Percentiles rank a stretch among this genome's conserved stretches.
Conservation (phyloP, 805 yeast species). For the Suhomyces pyralidae region DNA sequence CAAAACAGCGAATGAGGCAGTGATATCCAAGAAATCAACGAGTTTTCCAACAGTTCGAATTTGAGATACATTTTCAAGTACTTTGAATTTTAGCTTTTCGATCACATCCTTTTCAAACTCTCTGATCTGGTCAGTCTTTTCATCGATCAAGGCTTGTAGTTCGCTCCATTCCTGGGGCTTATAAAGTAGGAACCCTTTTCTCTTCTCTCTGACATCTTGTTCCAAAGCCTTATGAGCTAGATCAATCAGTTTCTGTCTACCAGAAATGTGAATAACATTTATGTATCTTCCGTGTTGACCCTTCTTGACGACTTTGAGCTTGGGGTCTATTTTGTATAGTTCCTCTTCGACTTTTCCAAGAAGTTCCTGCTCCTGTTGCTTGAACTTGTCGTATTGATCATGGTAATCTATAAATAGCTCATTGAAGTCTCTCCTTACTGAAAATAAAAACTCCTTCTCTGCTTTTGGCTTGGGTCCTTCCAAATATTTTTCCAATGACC, state of each 20-base stretch:
- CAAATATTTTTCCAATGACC: slow-evolving; percentile 20
- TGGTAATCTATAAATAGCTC: slow-evolving; percentile 33
- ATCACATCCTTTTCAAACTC: slow-evolving; percentile 56
- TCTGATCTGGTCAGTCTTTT: slow-evolving; percentile 45
- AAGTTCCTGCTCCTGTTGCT: slow-evolving; percentile 21
- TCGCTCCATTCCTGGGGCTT: slow-evolving; percentile 51
- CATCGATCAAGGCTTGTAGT: slow-evolving; percentile 49
- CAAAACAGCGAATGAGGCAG: slow-evolving; percentile 67
- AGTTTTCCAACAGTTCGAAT: slow-evolving; percentile 50
- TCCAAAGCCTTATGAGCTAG: slow-evolving; percentile 15
- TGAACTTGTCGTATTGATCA: slow-evolving; percentile 23
- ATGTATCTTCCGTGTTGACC: slow-evolving; percentile 27
- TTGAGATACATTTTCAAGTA: slow-evolving; percentile 42
- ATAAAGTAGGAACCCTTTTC: slow-evolving; percentile 44
- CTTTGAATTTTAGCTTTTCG: slow-evolving; percentile 43
- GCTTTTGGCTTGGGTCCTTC: slow-evolving; percentile 7
- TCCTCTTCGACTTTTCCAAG: slow-evolving; percentile 18
- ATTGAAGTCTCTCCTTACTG: slow-evolving; percentile 36
- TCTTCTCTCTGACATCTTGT: slow-evolving; percentile 27
- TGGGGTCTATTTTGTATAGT: slow-evolving; percentile 26
- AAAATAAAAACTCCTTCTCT: slow-evolving; percentile 14
- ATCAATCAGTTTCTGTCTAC: slow-evolving; percentile 31
- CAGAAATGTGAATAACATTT: slow-evolving; percentile 50
- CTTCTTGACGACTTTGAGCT: slow-evolving; percentile 24
- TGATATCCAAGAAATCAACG: slow-evolving; percentile 68